Base-by-base conservation (phyloP, 2,329 filamentous ascomycete species). In the Exophiala xenobiotica region DNA sequence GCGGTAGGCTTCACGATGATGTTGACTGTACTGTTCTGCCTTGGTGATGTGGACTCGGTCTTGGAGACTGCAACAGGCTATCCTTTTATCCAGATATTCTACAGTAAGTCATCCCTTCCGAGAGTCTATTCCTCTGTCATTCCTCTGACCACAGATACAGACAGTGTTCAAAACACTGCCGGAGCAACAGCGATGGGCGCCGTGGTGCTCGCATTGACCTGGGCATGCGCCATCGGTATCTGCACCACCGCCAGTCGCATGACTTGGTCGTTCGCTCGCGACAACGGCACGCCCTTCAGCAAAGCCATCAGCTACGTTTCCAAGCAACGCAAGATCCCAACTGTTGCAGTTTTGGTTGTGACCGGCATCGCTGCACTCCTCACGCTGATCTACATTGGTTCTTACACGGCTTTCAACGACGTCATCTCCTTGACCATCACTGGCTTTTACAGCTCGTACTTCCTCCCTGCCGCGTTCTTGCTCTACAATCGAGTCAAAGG, bases 1-100 rank as follows among this genome's bases (percentile, higher is more conserved):
- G 49, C 63, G 1, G 63, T 70, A 6, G 69, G 68, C 1, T 70
- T 69, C 50, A 57, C 63, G 33, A 68, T 70, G 56, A 66, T 69
- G 63, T 54, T 62, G 50, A 63, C 66, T 4, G 56, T 68, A 26
- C 54, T 68, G 4, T 69, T 65, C 55, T 67, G 63, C 53, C 63
- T 68, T 6, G 65, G 67, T 16, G 60, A 69, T 49, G 52, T 68
- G 16, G 60, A 63, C 11, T 51, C 49, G 6, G 64, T 67, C 9
- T 56, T 68, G 29, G 58, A 65, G 14, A 61, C 65, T 6, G 58
- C 62, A 4, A 68, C 66, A 1, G 66, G 63, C 16, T 57, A 63
- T 20, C 65, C 65, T 2, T 67, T 68, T 56, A 64, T 67, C 20
- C 62, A 68, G 43, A 56, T 67, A 20, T 62, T 66, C 22, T 55